phyloP scores from a whole-genome alignment of 441 rosid species.

The Hura crepitans region DNA sequence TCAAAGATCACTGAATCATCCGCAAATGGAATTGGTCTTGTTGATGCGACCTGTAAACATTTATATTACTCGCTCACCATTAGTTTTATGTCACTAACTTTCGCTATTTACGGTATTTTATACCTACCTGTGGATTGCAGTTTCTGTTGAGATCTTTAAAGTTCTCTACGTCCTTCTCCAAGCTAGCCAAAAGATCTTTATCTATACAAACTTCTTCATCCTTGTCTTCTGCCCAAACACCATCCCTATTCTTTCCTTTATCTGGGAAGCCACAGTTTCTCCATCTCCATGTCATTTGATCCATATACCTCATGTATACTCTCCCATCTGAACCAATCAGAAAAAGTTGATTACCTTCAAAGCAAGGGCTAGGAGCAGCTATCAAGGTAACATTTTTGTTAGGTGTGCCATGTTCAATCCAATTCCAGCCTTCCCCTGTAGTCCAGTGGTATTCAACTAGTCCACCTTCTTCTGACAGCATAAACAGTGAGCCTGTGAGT shows the following conservation, averaged over 20 bases:
- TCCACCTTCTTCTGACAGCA: slow-evolving; percentile 57
- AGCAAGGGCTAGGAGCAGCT: slow-evolving; percentile 59
- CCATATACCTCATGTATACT: slow-evolving; percentile 57
- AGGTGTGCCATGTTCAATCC: slow-evolving; percentile 69
- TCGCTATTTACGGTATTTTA: slow-evolving; percentile 1
- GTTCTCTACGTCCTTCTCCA: slow-evolving; percentile 32
- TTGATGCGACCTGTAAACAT: slow-evolving; percentile 46
- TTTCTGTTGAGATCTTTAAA: slow-evolving; percentile 24
- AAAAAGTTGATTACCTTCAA: slow-evolving; percentile 45
- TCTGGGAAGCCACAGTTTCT: slow-evolving; percentile 47
- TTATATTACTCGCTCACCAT: slow-evolving; percentile 11
- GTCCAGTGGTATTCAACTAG: slow-evolving; percentile 70
- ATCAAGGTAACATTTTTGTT: slow-evolving; percentile 45
- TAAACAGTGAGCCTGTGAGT: slow-evolving; percentile 57
- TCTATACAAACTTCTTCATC: slow-evolving; percentile 35
- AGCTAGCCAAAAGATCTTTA: slow-evolving; percentile 30
- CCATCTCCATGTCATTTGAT: slow-evolving; percentile 57
- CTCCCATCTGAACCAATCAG: slow-evolving; percentile 60
- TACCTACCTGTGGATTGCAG: slow-evolving; percentile 50
- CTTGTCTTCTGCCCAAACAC: slow-evolving; percentile 18
- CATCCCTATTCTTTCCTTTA: slow-evolving; percentile 11
- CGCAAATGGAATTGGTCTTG: slow-evolving; percentile 60
- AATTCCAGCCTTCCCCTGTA: slow-evolving; percentile 56
- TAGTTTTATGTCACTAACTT: slow-evolving; percentile 15
- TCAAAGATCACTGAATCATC: slow-evolving; percentile 53